A percentile compares a stretch with the other conserved stretches of the same genome.
These are phyloP conservation scores for Ceriops tagal DNA, from an alignment of 345 rosid species.

Conservation along the genomic window DNA sequence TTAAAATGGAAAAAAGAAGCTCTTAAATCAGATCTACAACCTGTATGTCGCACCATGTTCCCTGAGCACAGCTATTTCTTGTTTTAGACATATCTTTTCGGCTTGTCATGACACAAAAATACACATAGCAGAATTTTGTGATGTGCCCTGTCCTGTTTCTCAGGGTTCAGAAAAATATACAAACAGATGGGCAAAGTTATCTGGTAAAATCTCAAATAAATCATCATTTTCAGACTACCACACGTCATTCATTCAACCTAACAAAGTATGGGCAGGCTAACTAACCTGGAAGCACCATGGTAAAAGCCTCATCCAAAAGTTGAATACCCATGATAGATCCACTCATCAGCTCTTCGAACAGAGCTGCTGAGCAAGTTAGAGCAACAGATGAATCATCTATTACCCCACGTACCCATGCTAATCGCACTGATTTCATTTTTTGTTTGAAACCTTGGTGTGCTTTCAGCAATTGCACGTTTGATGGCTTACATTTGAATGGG, in stretches of 20 bases:
- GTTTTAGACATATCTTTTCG: background rate
- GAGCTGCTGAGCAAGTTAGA: slow-evolving; percentile 68
- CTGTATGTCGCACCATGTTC: background rate
- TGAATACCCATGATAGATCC: slow-evolving; percentile 62
- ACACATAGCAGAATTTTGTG: too few relatives aligned
- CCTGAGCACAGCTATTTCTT: too few relatives aligned
- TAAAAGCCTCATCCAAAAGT: slow-evolving; percentile 59
- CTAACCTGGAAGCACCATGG: slow-evolving; percentile 87
- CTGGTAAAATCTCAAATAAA: too few relatives aligned
- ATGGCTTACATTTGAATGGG: slow-evolving; percentile 64
- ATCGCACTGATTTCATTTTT: slow-evolving; percentile 46
- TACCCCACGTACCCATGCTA: slow-evolving; percentile 68
- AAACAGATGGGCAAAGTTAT: too few relatives aligned
- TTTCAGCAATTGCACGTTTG: slow-evolving; percentile 73
- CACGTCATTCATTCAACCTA: too few relatives aligned
- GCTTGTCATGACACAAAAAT: background rate
- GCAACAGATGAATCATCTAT: slow-evolving; percentile 73
- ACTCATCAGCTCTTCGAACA: slow-evolving; percentile 77
- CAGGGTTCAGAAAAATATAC: too few relatives aligned
- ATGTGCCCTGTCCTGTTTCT: too few relatives aligned
- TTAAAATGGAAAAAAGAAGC: background rate
- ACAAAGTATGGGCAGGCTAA: background rate
- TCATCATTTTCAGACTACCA: too few relatives aligned
- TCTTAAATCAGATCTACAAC: background rate
- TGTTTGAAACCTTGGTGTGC: slow-evolving; percentile 90